A percentile compares a stretch with the other conserved stretches of the same genome.
phyloP scores from a whole-genome alignment of 441 rosid genomes.

The Pelargonium myrrhifolium region DNA sequence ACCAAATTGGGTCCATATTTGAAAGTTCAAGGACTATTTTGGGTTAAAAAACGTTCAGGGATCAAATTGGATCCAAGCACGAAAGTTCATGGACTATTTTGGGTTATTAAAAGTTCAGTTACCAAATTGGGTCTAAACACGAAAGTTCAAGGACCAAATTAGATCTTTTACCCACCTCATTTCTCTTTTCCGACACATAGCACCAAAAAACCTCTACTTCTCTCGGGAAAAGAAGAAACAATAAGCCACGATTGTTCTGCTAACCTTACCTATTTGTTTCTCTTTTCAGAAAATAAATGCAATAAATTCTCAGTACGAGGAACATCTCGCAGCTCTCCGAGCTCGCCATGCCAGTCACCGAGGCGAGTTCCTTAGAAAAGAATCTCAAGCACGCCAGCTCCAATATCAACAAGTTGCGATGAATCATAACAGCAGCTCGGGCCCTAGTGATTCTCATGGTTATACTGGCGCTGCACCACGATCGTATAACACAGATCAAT shows the following conservation, averaged over 20 bases:
- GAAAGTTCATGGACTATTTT: no score
- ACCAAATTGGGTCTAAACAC: no score
- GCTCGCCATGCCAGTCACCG: slow-evolving; percentile 52
- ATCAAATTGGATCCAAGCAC: no score
- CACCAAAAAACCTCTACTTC: no score
- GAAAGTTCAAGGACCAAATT: no score
- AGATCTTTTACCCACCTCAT: no score
- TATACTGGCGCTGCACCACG: slow-evolving; percentile 33
- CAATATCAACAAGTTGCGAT: slow-evolving; percentile 45
- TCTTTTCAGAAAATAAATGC: slow-evolving; percentile 55
- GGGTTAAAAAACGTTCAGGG: no score
- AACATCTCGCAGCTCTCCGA: slow-evolving; percentile 54
- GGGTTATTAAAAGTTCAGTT: no score
- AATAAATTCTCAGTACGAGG: slow-evolving; percentile 56
- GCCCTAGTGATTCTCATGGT: slow-evolving; percentile 37
- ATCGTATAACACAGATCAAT: slow-evolving; percentile 35
- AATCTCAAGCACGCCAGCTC: slow-evolving; percentile 49
- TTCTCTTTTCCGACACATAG: no score
- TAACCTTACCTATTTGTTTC: neutral
- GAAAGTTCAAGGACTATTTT: no score
- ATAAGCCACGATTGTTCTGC: neutral
- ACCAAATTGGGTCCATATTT: no score
- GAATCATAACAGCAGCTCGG: slow-evolving; percentile 34
- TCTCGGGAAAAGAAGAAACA: no score
- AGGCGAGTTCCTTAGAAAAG: slow-evolving; percentile 60